phyloP scores from a whole-genome alignment of 2,329 filamentous ascomycete genomes.

The Trichoderma sp. region DNA sequence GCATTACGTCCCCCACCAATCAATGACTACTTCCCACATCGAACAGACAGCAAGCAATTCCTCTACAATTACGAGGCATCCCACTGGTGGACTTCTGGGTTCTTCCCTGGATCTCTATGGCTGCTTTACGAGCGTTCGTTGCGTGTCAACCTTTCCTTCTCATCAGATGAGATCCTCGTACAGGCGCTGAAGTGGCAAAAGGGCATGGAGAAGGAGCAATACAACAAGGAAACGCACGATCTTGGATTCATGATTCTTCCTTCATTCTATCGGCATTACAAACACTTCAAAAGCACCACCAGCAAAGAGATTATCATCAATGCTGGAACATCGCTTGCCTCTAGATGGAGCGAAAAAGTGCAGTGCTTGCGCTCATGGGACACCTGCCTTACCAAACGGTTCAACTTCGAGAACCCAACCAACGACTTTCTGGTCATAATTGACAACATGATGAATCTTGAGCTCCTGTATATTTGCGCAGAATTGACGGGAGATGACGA shows the following conservation, averaged over 20 bases:
- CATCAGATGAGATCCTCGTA: slow-evolving; percentile 16
- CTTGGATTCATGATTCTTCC: slow-evolving; percentile 22
- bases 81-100: slow-evolving; percentile 28
- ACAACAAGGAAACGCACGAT: slow-evolving; percentile 19
- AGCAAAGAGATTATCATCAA: slow-evolving; percentile 17
- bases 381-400: not conserved
- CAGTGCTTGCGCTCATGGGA: slow-evolving; percentile 21
- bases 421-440: slow-evolving; percentile 20
- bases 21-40: slow-evolving; percentile 6
- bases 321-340: slow-evolving; percentile 15
- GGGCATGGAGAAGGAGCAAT: slow-evolving; percentile 18
- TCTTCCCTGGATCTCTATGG: slow-evolving; percentile 21
- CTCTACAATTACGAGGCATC: slow-evolving; percentile 13
- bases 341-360: slow-evolving; percentile 20
- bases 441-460: slow-evolving; percentile 25
- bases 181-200: slow-evolving; percentile 20
- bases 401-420: slow-evolving; percentile 7
- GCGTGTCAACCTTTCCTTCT: not conserved
- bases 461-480: slow-evolving; percentile 19
- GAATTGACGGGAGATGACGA: slow-evolving; percentile 18
- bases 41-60: not conserved
- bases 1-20: not conserved
- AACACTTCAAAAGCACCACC: not conserved
- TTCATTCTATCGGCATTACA: slow-evolving; percentile 14
- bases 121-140: slow-evolving; percentile 18